Evolutionary conservation across 2,329 filamentous ascomycete species (phyloP).

Genomic region (Zopfia rhizophila): DNA sequence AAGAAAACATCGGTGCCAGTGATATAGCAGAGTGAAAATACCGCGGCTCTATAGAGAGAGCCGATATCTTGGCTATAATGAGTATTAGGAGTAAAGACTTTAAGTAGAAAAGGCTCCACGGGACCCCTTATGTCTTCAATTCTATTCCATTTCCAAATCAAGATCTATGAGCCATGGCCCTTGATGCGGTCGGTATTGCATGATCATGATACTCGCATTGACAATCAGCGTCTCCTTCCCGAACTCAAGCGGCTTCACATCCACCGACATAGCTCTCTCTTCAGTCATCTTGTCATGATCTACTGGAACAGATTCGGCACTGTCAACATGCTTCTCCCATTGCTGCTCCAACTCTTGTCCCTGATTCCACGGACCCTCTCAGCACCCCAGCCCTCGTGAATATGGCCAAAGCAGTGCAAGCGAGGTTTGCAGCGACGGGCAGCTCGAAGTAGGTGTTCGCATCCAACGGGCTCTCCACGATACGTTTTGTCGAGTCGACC

Average conservation of each 20-base stretch:
- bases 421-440: constrained; percentile 61
- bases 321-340: constrained; percentile 31
- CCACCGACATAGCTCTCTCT: constrained; percentile 40
- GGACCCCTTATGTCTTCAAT: no score
- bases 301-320: constrained; percentile 24
- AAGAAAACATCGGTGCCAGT: no score
- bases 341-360: constrained; percentile 28
- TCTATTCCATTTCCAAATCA: constrained; percentile 53
- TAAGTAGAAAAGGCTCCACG: neutral
- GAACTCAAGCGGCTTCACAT: constrained; percentile 49
- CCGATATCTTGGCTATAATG: no score
- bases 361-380: constrained; percentile 52
- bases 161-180: constrained; percentile 67
- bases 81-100: constrained; percentile 34
- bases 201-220: constrained; percentile 67
- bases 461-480: constrained; percentile 59
- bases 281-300: constrained; percentile 29
- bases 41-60: no score
- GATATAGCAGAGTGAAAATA: no score
- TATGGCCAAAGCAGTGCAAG: constrained; percentile 72
- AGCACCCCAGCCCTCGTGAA: constrained; percentile 63
- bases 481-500: constrained; percentile 60
- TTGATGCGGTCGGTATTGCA: constrained; percentile 60
- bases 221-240: constrained; percentile 67
- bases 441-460: constrained; percentile 64